Evolutionary conservation across 768 basidiomycete genomes (phyloP), one percentile per base, ranked within the genome.

Genomic region (Trametes cingulata): DNA sequence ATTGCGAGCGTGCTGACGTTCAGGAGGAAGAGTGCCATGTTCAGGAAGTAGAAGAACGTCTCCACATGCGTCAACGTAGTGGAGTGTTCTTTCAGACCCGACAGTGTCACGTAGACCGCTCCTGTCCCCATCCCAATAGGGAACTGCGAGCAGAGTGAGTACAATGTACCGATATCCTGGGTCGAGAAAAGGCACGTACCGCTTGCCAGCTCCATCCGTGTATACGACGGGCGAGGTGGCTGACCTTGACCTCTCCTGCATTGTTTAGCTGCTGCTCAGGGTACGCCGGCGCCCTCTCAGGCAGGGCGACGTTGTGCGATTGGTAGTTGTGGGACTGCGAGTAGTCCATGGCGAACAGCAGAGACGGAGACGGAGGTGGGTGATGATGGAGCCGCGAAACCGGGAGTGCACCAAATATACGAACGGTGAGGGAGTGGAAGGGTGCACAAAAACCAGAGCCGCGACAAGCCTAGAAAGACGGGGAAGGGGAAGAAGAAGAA

Each of bases 131-230:
- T 80, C 39, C 80, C 79, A 42, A 82, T 75, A 0, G 79, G 78
- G 64, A 80, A 81, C 80, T 80, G 51, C 1, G n/a, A 48, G 29
- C 27, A 42, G n/a, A 17, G 29, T 49, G 25, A 57, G 56, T 19
- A 5, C 13, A 22, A 63, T 69, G 33, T 42, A 73, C 68, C 46
- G 70, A 68, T 65, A 72, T 69, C 71, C 68, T 72, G 36, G 33
- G 39, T 35, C 15, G 17, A 12, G 9, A 17, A 27, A 39, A 35
- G 37, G 41, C 13, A 73, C 78, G 33, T 65, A 81, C 79, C 53
- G 78, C 78, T 67, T 81, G 79, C 79, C 80, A 80, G 40, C 77
- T 74, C 79, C 79, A 80, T 45, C 79, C 78, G 67, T 81, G 79
- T 45, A 81, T 78, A n/a, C 79, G 73, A 33, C 77, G 68, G 15